These are phyloP conservation scores for Aaosphaeria pasadenensis DNA, from an alignment of 2,329 filamentous ascomycete genomes.

Conservation along the genomic window DNA sequence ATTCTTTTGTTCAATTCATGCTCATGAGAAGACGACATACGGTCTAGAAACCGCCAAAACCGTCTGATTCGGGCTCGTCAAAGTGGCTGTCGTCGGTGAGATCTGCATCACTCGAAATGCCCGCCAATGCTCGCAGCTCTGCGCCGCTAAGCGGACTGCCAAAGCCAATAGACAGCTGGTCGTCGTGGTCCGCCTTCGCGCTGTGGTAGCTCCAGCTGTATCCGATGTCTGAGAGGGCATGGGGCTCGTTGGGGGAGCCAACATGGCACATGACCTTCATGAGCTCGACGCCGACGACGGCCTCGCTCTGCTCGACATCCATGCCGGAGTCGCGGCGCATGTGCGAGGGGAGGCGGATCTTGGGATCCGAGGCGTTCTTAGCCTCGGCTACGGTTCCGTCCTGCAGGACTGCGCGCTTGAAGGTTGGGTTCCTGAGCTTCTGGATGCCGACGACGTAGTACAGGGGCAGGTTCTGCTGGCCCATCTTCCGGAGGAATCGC, in stretches of 20 bases:
- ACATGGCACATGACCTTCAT: constrained; percentile 24
- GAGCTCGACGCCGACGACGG: constrained; percentile 19
- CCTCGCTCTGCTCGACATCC: constrained; percentile 5
- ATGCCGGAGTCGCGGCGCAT: constrained; percentile 22
- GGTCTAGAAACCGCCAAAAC: constrained; percentile 8
- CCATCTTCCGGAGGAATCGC: constrained; percentile 19
- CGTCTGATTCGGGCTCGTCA: constrained; percentile 10
- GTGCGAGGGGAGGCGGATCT: constrained; percentile 13
- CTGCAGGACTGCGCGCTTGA: constrained; percentile 8
- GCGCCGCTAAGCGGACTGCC: constrained; percentile 14
- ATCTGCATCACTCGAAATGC: constrained; percentile 15
- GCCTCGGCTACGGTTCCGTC: constrained; percentile 11
- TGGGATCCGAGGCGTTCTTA: constrained; percentile 1
- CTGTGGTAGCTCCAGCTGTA: constrained; percentile 25
- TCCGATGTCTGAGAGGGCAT: constrained; percentile 23
- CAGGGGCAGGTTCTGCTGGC: constrained; percentile 44
- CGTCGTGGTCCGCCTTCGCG: constrained; percentile 13
- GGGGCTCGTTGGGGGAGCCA: constrained; percentile 20
- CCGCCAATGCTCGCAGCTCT: constrained; percentile 18
- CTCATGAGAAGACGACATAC: too few species aligned
- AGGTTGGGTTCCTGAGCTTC: constrained; percentile 40
- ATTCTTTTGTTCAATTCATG: neutral
- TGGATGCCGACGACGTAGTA: constrained; percentile 45
- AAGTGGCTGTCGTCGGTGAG: constrained; percentile 10
- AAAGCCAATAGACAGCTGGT: constrained; percentile 27